phyloP scores from a whole-genome alignment of 495 filamentous ascomycete genomes.

The Evansstolkia leycettana region DNA sequence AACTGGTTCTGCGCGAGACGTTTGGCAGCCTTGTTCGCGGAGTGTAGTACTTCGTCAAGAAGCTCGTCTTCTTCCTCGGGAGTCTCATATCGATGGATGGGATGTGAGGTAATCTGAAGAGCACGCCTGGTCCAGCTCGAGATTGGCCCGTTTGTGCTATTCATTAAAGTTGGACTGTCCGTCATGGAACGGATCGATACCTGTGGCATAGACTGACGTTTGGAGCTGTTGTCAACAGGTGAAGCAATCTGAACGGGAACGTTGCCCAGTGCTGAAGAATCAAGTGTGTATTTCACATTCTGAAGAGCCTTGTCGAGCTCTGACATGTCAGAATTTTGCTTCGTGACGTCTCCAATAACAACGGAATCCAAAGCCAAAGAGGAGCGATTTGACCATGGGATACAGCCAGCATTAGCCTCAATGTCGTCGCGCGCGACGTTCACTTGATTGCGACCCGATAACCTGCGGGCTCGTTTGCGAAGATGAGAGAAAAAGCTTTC shows the following conservation, averaged over 20 bases:
- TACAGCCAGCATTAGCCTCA: conserved; percentile 84
- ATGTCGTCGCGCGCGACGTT: conserved; percentile 68
- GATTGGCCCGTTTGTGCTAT: conserved; percentile 46
- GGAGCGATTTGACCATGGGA: conserved; percentile 76
- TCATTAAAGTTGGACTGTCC: conserved; percentile 47
- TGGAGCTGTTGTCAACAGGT: conserved; percentile 39
- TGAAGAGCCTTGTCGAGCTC: conserved; percentile 75
- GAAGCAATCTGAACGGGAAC: conserved; percentile 34
- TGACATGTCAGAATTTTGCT: conserved; percentile 36
- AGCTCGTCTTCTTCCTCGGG: conserved; percentile 96
- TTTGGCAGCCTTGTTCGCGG: conserved; percentile 43
- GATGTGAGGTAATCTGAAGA: conserved; percentile 61
- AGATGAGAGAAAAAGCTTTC: conserved; percentile 98
- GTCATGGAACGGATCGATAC: conserved; percentile 48
- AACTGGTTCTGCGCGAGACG: conserved; percentile 39
- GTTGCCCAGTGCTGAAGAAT: conserved; percentile 36
- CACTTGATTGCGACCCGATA: conserved; percentile 80
- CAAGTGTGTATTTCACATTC: conserved; percentile 51
- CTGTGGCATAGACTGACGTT: conserved; percentile 67
- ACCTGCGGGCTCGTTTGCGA: conserved; percentile 79
- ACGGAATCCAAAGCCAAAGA: conserved; percentile 70
- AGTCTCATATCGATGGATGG: conserved; percentile 73
- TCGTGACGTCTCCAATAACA: conserved; percentile 31
- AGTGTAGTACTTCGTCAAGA: conserved; percentile 65
- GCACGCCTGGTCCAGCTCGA: conserved; percentile 77